A percentile compares a stretch with the other conserved stretches of the same genome.
Evolutionary conservation across 2,329 filamentous ascomycete species (phyloP).

Genomic region (Colletotrichum cuscutae): DNA sequence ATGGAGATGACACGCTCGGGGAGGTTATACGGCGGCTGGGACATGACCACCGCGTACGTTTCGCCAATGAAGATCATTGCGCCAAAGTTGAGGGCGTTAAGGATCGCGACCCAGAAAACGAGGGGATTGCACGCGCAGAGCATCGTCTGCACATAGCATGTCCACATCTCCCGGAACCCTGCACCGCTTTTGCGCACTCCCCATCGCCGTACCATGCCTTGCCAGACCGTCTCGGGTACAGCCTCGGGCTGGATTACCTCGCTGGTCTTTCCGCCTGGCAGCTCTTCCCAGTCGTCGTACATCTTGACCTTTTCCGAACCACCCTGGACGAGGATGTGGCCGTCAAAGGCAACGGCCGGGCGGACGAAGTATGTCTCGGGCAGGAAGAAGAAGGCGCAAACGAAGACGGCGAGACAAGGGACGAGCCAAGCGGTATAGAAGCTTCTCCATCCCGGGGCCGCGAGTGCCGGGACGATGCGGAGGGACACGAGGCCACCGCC

Average conservation of each 20-base stretch:
- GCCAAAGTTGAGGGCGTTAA: conserved; percentile 40
- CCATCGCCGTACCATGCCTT: conserved; percentile 15
- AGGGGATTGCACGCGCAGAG: conserved; percentile 41
- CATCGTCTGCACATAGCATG: conserved; percentile 38
- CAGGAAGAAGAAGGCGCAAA: conserved; percentile 44
- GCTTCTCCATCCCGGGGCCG: conserved; percentile 42
- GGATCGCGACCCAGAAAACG: conserved; percentile 40
- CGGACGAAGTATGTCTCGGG: conserved; percentile 54
- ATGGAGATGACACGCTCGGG: conserved; percentile 26
- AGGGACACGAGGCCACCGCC: conserved; percentile 41
- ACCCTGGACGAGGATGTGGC: conserved; percentile 49
- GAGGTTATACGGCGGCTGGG: conserved; percentile 34
- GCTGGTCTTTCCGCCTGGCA: conserved; percentile 13
- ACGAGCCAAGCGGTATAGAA: conserved; percentile 46
- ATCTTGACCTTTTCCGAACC: conserved; percentile 50
- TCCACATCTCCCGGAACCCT: conserved; percentile 31
- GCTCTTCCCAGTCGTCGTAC: conserved; percentile 45
- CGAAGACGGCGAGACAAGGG: conserved; percentile 39
- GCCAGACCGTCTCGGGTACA: conserved; percentile 18
- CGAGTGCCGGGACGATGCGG: conserved; percentile 41
- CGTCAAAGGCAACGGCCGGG: conserved; percentile 52
- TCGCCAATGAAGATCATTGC: conserved; percentile 39
- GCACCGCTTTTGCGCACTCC: conserved; percentile 26
- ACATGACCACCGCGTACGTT: conserved; percentile 36
- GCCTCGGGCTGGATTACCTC: conserved; percentile 20